Conservation (phyloP, 768 basidiomycete species). For the Mycena indigotica region DNA sequence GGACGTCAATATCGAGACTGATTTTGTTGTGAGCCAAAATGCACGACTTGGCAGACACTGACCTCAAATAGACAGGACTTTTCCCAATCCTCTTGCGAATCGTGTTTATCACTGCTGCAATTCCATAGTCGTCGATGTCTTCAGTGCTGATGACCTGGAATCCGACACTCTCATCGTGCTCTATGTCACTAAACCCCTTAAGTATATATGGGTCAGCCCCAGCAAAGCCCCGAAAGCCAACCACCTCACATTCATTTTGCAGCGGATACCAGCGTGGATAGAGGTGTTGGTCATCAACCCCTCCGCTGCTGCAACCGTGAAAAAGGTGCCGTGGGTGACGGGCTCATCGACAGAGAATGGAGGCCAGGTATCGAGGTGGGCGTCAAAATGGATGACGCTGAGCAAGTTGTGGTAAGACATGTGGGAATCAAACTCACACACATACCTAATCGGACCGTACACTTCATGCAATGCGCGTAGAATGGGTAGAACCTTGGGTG, state of each 20-base stretch:
- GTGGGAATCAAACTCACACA: conserved; percentile 59
- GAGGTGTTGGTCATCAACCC: conserved; percentile 61
- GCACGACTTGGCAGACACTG: too few relatives aligned
- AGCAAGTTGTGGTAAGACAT: conserved; percentile 53
- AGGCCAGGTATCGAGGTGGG: conserved; percentile 61
- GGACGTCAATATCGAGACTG: conserved; percentile 64
- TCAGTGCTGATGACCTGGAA: conserved; percentile 64
- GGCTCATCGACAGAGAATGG: conserved; percentile 38
- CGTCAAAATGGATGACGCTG: conserved; percentile 67
- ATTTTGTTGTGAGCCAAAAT: too few relatives aligned
- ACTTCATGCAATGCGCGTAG: conserved; percentile 64
- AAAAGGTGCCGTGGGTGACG: conserved; percentile 71
- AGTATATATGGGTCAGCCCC: neutral
- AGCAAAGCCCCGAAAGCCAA: too few relatives aligned
- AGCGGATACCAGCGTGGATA: conserved; percentile 73
- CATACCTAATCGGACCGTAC: conserved; percentile 65
- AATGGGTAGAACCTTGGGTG: conserved; percentile 60
- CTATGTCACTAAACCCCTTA: conserved; percentile 50
- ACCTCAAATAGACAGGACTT: conserved; percentile 65
- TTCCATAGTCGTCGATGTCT: conserved; percentile 67
- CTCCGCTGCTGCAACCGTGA: conserved; percentile 61
- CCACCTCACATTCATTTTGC: conserved; percentile 43
- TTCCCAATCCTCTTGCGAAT: conserved; percentile 61
- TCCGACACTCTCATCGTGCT: conserved; percentile 57
- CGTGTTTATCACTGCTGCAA: conserved; percentile 52